Percentiles rank a stretch among this genome's conserved stretches.
phyloP scores from a whole-genome alignment of 2,329 filamentous ascomycete species.

The Lachnellula cervina region DNA sequence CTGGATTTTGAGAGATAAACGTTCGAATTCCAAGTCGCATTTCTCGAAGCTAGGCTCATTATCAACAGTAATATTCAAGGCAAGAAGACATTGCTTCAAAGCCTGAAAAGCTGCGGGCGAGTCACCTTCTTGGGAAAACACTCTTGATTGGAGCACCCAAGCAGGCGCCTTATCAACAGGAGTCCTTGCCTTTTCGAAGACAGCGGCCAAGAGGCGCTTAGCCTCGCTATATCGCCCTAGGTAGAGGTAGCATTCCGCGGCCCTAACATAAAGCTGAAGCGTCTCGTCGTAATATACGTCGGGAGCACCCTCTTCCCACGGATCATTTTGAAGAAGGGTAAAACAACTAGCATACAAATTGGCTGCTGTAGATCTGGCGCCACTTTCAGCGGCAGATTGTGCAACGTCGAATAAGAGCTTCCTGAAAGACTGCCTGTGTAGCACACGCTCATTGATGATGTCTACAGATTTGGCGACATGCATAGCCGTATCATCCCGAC shows the following conservation, averaged over 20 bases:
- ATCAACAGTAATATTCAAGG: conserved; percentile 63
- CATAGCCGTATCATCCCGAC: conserved; percentile 68
- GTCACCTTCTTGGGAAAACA: conserved; percentile 71
- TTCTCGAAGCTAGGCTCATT: conserved; percentile 65
- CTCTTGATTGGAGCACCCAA: conserved; percentile 76
- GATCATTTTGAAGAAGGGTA: conserved; percentile 69
- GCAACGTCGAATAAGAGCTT: conserved; percentile 71
- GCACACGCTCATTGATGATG: conserved; percentile 65
- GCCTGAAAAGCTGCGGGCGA: conserved; percentile 62
- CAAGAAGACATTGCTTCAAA: conserved; percentile 65
- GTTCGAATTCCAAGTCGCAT: conserved; percentile 71
- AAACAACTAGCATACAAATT: conserved; percentile 78
- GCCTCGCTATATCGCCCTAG: conserved; percentile 68
- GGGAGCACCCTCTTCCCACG: conserved; percentile 64
- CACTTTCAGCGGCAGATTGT: conserved; percentile 72
- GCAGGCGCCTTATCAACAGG: conserved; percentile 77
- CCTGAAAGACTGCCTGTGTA: conserved; percentile 60
- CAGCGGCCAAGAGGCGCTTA: conserved; percentile 59
- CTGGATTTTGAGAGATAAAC: conserved; percentile 55
- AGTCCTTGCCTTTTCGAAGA: conserved; percentile 66
- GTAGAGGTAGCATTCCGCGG: conserved; percentile 78
- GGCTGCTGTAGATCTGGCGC: conserved; percentile 74
- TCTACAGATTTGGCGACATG: conserved; percentile 76
- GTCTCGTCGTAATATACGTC: conserved; percentile 87
- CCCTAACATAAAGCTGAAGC: conserved; percentile 69